Base-by-base conservation (phyloP, 306 rosid species). In the Rubus idaeus region DNA sequence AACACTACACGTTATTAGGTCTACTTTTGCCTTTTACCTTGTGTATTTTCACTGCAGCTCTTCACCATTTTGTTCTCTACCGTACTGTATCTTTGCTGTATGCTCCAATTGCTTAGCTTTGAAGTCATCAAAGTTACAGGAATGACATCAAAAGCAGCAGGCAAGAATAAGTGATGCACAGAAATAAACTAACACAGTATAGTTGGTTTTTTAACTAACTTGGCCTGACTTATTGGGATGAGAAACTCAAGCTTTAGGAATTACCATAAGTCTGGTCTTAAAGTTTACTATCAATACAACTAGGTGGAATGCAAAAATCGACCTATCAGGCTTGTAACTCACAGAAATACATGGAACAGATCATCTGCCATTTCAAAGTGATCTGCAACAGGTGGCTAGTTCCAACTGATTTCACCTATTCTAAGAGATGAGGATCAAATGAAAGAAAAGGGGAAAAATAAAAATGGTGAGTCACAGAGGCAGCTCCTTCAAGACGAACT, bases 401-500 rank as follows among this genome's bases (percentile, higher is more conserved):
- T 73, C 66, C 62, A 80, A 75, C 52, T 66, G 73, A 81, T 76
- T 75, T 84, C 85, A 78, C 81, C 86, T 74, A 49, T 61, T 75
- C 79, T 42, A 77, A 85, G 85, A 77, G 83, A 80, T 78, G 67
- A 76, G 91, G 84, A 87, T 79, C 73, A 78, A 30, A 83, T 77
- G 57, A 78, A 68, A 77, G 73, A 63, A 74, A 75, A 3, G 21
- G 46, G 8, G n/a, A 9, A 41, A 37, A 56, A 60, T 76, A 44
- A 16, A 44, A 16, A 13, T 37, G 65, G 61, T 20, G 46, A 57
- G 67, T 50, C 70, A 76, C 50, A 75, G 17, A 62, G 39, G 91
- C 90, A 90, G 90, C 91, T 81, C 5, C 75, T 91, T 83, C 90
- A 86, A 91, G 89, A 60, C 85, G 86, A 80, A 84, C 61, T 80